Evolutionary conservation across 176 grass and related monocot species (phyloP).

Genomic region (Aegilops sharonensis): DNA sequence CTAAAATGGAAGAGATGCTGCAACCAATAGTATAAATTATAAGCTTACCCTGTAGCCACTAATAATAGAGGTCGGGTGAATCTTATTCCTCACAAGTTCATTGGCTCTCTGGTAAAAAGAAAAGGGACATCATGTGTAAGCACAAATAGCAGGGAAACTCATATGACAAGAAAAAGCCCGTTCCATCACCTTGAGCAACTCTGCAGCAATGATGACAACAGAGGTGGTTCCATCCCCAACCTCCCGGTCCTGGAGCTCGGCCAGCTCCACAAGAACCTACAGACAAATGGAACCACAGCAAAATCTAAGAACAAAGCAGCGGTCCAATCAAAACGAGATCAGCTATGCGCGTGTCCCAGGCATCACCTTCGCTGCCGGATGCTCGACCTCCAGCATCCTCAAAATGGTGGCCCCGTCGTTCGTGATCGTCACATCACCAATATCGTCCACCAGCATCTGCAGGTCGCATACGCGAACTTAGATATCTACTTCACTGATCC

Average conservation of each 20-base stretch:
- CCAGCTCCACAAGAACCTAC: conserved; percentile 94
- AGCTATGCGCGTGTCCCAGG: not conserved
- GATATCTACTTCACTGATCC: not conserved
- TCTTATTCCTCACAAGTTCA: conserved; percentile 91
- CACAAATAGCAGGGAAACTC: conserved; percentile 1
- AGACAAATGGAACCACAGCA: not conserved
- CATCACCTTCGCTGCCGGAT: conserved; percentile 74
- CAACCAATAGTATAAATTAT: too few species aligned
- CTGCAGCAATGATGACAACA: conserved; percentile 77
- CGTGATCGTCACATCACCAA: conserved; percentile 94
- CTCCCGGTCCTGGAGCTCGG: conserved; percentile 90
- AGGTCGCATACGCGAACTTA: conserved; percentile 3
- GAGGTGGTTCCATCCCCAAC: conserved; percentile 94
- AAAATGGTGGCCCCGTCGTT: conserved; percentile 92
- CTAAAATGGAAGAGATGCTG: not conserved
- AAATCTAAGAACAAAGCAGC: not conserved
- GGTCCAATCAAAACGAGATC: not conserved
- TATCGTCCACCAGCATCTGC: conserved; percentile 93
- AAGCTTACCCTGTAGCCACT: conserved; percentile 86
- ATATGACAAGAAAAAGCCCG: not conserved
- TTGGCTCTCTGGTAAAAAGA: conserved; percentile 65
- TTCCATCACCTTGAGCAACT: conserved; percentile 76
- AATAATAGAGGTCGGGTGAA: conserved; percentile 94
- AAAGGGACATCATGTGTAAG: not conserved
- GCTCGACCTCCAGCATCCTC: conserved; percentile 93